Evolutionary conservation across 1,139 yeast species (phyloP).

Genomic region (Debaryomyces singareniensis): DNA sequence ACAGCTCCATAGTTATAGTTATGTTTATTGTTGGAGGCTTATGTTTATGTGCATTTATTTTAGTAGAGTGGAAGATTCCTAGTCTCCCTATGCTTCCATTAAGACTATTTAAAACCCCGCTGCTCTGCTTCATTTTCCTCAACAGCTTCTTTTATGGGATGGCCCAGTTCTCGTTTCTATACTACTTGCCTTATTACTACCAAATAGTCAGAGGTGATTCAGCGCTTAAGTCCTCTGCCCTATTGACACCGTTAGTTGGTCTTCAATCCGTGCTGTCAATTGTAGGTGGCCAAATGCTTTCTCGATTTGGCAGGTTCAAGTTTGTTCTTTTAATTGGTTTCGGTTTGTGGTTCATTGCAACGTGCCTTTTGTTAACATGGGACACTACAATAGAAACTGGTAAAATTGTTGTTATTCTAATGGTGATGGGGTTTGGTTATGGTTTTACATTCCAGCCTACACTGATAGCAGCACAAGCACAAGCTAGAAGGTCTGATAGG

Average conservation of each 20-base stretch:
- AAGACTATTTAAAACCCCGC: constrained; percentile 31
- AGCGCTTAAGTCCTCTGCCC: constrained; percentile 31
- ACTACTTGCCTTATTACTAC: constrained; percentile 45
- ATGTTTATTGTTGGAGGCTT: constrained; percentile 43
- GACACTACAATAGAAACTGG: constrained; percentile 23
- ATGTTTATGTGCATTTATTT: constrained; percentile 31
- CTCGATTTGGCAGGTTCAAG: constrained; percentile 36
- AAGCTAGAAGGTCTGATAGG: constrained; percentile 42
- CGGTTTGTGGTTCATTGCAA: constrained; percentile 35
- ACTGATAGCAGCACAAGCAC: constrained; percentile 51
- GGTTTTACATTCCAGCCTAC: constrained; percentile 30
- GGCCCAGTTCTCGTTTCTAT: constrained; percentile 37
- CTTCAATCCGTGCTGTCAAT: constrained; percentile 35
- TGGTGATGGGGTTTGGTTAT: constrained; percentile 42
- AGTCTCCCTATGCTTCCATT: constrained; percentile 54
- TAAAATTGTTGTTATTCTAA: constrained; percentile 24
- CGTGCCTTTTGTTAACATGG: constrained; percentile 33
- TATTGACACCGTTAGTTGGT: constrained; percentile 37
- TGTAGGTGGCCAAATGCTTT: constrained; percentile 37
- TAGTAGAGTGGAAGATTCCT: constrained; percentile 46
- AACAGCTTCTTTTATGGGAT: constrained; percentile 47
- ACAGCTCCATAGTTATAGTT: constrained; percentile 40
- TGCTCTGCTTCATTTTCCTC: constrained; percentile 33
- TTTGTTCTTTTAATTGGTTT: constrained; percentile 38
- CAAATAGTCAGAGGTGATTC: constrained; percentile 41